A percentile compares a stretch with the other conserved stretches of the same genome.
Evolutionary conservation across 345 rosid species (phyloP).

Genomic region (Laguncularia racemosa): DNA sequence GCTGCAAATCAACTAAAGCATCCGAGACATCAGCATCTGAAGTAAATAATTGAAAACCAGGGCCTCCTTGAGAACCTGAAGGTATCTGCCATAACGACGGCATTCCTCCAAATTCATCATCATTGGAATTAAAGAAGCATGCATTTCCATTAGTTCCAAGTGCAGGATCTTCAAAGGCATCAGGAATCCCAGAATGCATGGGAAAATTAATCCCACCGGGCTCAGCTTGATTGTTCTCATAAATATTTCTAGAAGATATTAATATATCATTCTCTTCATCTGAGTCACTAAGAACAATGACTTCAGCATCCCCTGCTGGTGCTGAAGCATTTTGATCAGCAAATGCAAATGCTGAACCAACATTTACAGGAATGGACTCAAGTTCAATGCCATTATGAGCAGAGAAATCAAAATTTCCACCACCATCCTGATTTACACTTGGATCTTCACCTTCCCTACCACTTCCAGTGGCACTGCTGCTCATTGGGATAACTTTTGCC

Average conservation of each 20-base stretch:
- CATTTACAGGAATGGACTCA: slow-evolving; percentile 68
- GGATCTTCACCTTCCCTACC: slow-evolving; percentile 89
- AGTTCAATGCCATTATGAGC: slow-evolving; percentile 56
- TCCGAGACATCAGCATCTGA: slow-evolving; percentile 50
- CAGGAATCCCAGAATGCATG: slow-evolving; percentile 42
- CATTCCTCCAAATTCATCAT: slow-evolving; percentile 65
- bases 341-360: slow-evolving; percentile 44
- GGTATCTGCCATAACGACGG: slow-evolving; percentile 66
- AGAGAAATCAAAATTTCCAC: slow-evolving; percentile 51
- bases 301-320: slow-evolving; percentile 47
- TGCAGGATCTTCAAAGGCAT: slow-evolving; percentile 58
- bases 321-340: slow-evolving; percentile 40
- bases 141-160: slow-evolving; percentile 45
- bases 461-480: slow-evolving; percentile 89
- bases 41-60: slow-evolving; percentile 73
- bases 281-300: slow-evolving; percentile 87
- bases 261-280: slow-evolving; percentile 71
- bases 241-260: slow-evolving; percentile 43
- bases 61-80: slow-evolving; percentile 52
- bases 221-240: slow-evolving; percentile 38
- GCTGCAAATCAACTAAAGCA: slow-evolving; percentile 51
- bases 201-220: slow-evolving; percentile 50
- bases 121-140: slow-evolving; percentile 43
- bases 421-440: slow-evolving; percentile 88
- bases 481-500: slow-evolving; percentile 65